Base-by-base conservation (phyloP, 2,329 filamentous ascomycete species). In the Periglandula ipomoeae region DNA sequence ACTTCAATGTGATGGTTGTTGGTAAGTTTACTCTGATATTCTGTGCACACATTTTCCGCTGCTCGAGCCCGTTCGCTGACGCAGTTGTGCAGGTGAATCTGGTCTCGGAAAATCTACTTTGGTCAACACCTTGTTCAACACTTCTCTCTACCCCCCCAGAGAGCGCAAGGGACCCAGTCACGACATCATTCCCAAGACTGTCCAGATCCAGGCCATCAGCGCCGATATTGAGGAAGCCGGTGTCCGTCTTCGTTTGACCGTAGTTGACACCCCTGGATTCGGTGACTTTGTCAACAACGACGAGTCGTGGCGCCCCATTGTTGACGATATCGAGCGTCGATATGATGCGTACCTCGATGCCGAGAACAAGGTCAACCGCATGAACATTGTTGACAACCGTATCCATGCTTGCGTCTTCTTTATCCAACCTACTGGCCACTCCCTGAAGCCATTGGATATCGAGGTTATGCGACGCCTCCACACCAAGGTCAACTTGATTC, bases 1-100 rank as follows among this genome's bases (percentile, higher is more conserved):
- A 97, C 81, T 98, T 98, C 80, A 98, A 98, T 68, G 93, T 98
- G 60, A 98, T 98, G 93, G 93, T 98, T 71, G 93, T 98, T 72
- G 93, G 93, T 97, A 78, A 65, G 90, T 84, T 26, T 6, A 24
- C 15, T 7, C 4, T 10, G 10, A 7, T 27, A 9, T 38, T 15
- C 22, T n/a, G 22, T 19, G 13, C 10, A n/a, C 32, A 46, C 38
- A 0, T 20, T 4, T 26, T 38, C 9, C 10, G n/a, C 19, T 20
- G 19, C 22, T 34, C 20, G 17, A 4, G 19, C 3, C 34, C 44
- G 26, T 44, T 51, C 42, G 39, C 52, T 35, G 42, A 20, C n/a
- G 20, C 8, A 17, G 5, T n/a, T 42, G 10, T 26, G 3, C 58
- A 97, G 93, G 93, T 81, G 93, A 98, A 84, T 98, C 93, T 66